Base-by-base conservation (phyloP, 257 asterid genomes). In the Jacaranda copaia region DNA sequence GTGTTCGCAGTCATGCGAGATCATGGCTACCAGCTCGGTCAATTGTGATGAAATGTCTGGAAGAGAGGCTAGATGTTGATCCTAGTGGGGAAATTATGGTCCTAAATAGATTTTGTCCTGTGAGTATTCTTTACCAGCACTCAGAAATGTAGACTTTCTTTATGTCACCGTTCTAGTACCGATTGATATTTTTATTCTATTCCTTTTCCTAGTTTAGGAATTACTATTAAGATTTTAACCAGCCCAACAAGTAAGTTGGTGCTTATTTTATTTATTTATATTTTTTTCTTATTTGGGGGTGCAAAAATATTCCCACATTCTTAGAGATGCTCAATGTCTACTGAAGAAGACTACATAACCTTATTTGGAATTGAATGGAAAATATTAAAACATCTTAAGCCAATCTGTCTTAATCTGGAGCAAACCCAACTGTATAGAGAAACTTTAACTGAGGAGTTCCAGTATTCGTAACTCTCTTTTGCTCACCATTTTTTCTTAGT, bases 21-120 rank as follows among this genome's bases (percentile, higher is more conserved):
- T 94, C 97, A 68, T 94, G 97, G 97, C 81, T 94, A 61, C 98
- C 98, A 74, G 98, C 98, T 53, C 84, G 96, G 60, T 83, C 94
- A 78, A 88, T 93, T 86, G 96, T 93, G 82, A 76, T 89, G 80
- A 80, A 81, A 73, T 88, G 93, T 81, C 88, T 92, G 59, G 91
- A 84, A 38, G 88, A 84, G 5, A 92, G 98, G 80, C 77, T 84
- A 6, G 92, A 89, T 80, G 75, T 90, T 71, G 96, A 94, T 87
- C 91, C 85, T 13, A 89, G 94, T 58, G 92, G 94, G 84, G 98
- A 92, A 85, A 86, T 94, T 68, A 68, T 94, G 92, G 90, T 89
- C 80, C 79, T 94, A 73, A 78, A 81, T 60, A 86, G 79, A 80
- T 88, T 87, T 86, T 94, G 98, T 81, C 98, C 97, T 1, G 98